Base-by-base conservation (phyloP, 2,329 filamentous ascomycete genomes). In the Diaporthe citrichinensis region DNA sequence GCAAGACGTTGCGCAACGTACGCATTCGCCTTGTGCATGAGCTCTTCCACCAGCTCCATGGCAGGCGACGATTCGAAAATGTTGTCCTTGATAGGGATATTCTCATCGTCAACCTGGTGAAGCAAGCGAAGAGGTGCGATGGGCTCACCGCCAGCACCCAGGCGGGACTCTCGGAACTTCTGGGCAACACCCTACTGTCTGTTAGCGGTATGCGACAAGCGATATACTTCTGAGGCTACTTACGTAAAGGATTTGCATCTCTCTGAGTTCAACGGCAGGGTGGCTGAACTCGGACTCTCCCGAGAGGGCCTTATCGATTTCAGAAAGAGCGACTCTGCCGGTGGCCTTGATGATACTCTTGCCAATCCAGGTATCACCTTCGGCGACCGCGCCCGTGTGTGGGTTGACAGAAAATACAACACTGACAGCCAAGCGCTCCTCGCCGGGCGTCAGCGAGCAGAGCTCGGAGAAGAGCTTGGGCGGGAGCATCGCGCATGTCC, bases 31-130 rank as follows among this genome's bases (percentile, higher is more conserved):
- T 97, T 98, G 88, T 98, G 94, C 86, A 95, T 93, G 72, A 99
- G 88, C 87, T 99, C 97, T 84, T 99, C 97, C 59, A 98, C 95
- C 78, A 98, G 91, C 86, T 98, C 96, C 78, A 97, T 95, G 3
- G 96, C 95, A 14, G 93, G 89, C 17, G 95, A 95, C 41, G 95
- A 96, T 83, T 98, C 93, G 81, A 98, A 99, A 78, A 99, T 94
- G 86, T 98, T 99, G 83, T 95, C 92, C 86, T 98, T 95, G 55
- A 98, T 96, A 3, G 96, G 97, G 72, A 98, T 95, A 84, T 98
- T 98, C 88, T 99, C 97, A 80, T 99, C 97, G 80, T 99, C 97
- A 55, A 98, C 90, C 85, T 98, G 96, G 85, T 98, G 95, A 77
- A 98, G 88, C 62, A 99, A 90, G 74, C 97, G 94, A 71, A 99